phyloP scores from a whole-genome alignment of 108 stramenopile species.

The Conticribra guillardii region DNA sequence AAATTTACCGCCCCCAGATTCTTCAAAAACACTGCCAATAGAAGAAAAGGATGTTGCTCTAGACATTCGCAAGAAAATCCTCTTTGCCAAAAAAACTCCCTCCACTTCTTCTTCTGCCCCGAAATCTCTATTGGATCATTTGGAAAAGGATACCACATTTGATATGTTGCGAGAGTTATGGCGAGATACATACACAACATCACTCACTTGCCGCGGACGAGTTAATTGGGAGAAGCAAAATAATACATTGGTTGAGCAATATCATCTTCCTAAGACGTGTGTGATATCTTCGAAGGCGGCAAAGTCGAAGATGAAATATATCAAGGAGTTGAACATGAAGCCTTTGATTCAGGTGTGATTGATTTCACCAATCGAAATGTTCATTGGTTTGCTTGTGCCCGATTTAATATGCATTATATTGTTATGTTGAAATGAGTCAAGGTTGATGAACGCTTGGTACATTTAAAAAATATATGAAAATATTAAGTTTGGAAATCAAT shows the following conservation, averaged over 20 bases:
- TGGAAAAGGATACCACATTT: neutral
- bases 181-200: slow-evolving; percentile 8
- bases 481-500: no score
- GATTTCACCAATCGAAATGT: no score
- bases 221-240: slow-evolving; percentile 35
- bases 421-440: no score
- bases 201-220: slow-evolving; percentile 38
- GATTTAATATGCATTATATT: no score
- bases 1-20: neutral
- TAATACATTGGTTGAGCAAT: slow-evolving; percentile 37
- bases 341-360: slow-evolving; percentile 21
- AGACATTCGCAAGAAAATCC: slow-evolving; percentile 20
- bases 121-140: neutral
- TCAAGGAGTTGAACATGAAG: neutral
- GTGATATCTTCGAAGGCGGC: neutral
- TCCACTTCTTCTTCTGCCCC: neutral
- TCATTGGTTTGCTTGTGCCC: no score
- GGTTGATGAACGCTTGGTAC: no score
- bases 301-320: neutral
- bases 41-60: slow-evolving; percentile 23
- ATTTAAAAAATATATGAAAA: no score
- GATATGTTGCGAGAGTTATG: neutral
- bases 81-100: neutral
- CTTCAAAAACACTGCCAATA: neutral
- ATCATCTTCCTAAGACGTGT: slow-evolving; percentile 45